Evolutionary conservation across 352 stramenopile species (phyloP).

Genomic region (Thraustochytrium sp.): DNA sequence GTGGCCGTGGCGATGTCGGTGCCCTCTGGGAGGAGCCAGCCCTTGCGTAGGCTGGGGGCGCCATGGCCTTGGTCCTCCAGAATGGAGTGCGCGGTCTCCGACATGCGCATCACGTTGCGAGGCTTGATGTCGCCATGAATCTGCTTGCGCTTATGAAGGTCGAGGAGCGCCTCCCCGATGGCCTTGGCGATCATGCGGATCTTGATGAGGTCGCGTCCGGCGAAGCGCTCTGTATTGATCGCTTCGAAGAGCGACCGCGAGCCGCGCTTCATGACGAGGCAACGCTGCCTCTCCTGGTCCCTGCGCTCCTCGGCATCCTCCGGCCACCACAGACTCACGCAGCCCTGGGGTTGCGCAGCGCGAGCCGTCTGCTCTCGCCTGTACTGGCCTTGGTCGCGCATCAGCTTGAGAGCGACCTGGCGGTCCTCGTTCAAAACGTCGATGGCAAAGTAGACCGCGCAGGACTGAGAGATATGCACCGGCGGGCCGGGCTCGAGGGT

Average conservation of each 20-base stretch:
- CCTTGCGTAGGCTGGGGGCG: background rate
- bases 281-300: background rate
- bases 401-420: constrained; percentile 27
- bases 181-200: background rate
- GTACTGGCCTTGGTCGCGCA: constrained; percentile 5
- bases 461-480: constrained; percentile 37
- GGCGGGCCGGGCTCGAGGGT: constrained; percentile 6
- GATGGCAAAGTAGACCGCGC: constrained; percentile 30
- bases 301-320: background rate
- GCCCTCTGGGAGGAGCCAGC: background rate
- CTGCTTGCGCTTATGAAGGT: background rate
- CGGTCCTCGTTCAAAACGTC: constrained; percentile 14
- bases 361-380: background rate
- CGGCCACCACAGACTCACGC: background rate
- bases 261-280: constrained; percentile 15
- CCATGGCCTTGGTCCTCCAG: background rate
- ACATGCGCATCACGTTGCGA: constrained; percentile 8
- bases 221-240: constrained; percentile 41
- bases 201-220: background rate
- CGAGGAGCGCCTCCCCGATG: background rate
- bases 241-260: constrained; percentile 36
- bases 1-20: background rate
- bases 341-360: background rate
- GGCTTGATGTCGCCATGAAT: constrained; percentile 38
- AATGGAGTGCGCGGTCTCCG: background rate